Conservation (phyloP, 2,329 filamentous ascomycete species). For the Exophiala alcalophila region DNA sequence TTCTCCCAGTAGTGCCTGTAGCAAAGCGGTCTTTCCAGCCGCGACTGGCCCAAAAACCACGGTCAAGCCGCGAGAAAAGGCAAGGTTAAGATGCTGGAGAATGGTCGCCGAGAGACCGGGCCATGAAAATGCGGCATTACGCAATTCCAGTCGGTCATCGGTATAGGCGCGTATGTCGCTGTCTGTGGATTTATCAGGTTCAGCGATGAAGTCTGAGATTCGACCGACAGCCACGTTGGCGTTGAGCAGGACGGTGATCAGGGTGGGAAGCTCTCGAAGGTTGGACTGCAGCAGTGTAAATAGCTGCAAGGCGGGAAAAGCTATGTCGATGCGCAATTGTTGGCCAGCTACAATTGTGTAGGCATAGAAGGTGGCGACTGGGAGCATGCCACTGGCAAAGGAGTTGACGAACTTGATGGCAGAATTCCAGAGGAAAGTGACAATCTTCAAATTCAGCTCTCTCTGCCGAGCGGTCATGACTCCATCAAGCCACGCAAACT, state of each 20-base stretch:
- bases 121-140: constrained; percentile 73
- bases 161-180: constrained; percentile 3
- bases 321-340: constrained; percentile 72
- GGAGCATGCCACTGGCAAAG: constrained; percentile 70
- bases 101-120: constrained; percentile 62
- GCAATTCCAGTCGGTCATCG: constrained; percentile 49
- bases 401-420: constrained; percentile 67
- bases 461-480: constrained; percentile 66
- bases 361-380: constrained; percentile 75
- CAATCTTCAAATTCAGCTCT: constrained; percentile 64
- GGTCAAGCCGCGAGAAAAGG: constrained; percentile 56
- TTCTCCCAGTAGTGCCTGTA: constrained; percentile 60
- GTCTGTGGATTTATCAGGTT: constrained; percentile 72
- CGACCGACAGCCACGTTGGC: constrained; percentile 77
- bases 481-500: constrained; percentile 67
- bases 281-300: constrained; percentile 73
- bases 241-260: constrained; percentile 75
- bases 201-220: constrained; percentile 81
- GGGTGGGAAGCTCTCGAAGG: constrained; percentile 68
- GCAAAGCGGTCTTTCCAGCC: constrained; percentile 60
- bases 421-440: constrained; percentile 61
- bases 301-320: constrained; percentile 80
- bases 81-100: constrained; percentile 53
- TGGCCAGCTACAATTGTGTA: constrained; percentile 70
- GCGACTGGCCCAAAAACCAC: constrained; percentile 64